A percentile compares a stretch with the other conserved stretches of the same genome.
phyloP scores from a whole-genome alignment of 768 basidiomycete genomes.

The Russula abietina region DNA sequence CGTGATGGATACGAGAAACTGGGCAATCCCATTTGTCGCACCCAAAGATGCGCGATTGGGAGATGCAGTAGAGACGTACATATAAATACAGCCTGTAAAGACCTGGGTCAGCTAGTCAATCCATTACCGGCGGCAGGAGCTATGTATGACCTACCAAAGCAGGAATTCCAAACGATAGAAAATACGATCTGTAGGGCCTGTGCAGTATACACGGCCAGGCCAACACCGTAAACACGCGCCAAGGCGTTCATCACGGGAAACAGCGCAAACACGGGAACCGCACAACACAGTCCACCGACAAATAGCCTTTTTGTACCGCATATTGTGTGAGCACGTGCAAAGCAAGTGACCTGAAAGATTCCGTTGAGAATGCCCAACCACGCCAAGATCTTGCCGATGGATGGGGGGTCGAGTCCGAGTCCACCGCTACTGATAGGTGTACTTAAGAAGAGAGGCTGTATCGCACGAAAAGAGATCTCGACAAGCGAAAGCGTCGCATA shows the following conservation, averaged over 20 bases:
- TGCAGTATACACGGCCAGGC: constrained; percentile 42
- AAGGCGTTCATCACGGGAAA: constrained; percentile 59
- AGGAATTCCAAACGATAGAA: constrained; percentile 45
- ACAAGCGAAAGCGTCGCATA: constrained; percentile 59
- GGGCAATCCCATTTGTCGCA: constrained; percentile 54
- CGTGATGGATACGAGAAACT: constrained; percentile 37
- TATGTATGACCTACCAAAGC: constrained; percentile 44
- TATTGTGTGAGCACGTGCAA: constrained; percentile 51
- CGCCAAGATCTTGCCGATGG: constrained; percentile 61
- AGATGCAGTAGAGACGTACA: constrained; percentile 59
- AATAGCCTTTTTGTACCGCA: constrained; percentile 62
- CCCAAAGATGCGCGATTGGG: constrained; percentile 64
- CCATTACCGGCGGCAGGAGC: background rate
- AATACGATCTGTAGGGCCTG: constrained; percentile 46
- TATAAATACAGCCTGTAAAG: constrained; percentile 58
- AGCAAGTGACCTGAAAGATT: constrained; percentile 59
- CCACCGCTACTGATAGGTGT: constrained; percentile 66
- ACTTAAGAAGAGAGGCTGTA: constrained; percentile 66
- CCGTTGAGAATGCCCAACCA: constrained; percentile 59
- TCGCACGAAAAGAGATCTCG: constrained; percentile 59
- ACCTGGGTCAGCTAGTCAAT: background rate
- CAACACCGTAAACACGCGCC: constrained; percentile 46
- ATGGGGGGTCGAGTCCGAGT: constrained; percentile 56
- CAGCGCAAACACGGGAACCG: constrained; percentile 46
- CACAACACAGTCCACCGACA: constrained; percentile 42